A percentile compares a stretch with the other conserved stretches of the same genome.
phyloP scores from a whole-genome alignment of 306 rosid genomes.

The Morella rubra region DNA sequence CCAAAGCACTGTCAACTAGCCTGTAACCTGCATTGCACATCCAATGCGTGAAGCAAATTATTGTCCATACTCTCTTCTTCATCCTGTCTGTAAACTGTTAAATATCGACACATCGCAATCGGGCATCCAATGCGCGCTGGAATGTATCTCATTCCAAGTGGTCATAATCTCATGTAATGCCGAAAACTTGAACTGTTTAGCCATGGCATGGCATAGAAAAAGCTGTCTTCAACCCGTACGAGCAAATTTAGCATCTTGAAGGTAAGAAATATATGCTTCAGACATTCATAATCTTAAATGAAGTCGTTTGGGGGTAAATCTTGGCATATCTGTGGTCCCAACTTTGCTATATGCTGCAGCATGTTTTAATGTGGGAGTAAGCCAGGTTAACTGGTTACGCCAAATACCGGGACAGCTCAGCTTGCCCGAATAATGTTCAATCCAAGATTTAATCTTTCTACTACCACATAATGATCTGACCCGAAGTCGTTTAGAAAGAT shows the following conservation, averaged over 20 bases:
- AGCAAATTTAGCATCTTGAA: conserved; percentile 13
- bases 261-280: background rate
- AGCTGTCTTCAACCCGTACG: conserved; percentile 27
- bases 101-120: conserved; percentile 37
- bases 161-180: conserved; percentile 49
- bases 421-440: no score
- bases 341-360: background rate
- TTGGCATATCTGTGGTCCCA: background rate
- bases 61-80: conserved; percentile 32
- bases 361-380: no score
- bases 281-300: background rate
- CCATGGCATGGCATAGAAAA: conserved; percentile 11
- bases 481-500: no score
- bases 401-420: no score
- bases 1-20: conserved; percentile 51
- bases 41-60: conserved; percentile 75
- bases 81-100: conserved; percentile 27
- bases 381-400: no score
- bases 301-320: background rate
- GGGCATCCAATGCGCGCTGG: conserved; percentile 60
- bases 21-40: conserved; percentile 42
- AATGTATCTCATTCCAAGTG: conserved; percentile 32
- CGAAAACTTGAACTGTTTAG: conserved; percentile 42
- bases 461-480: no score
- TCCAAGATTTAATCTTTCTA: no score